A percentile compares a stretch with the other conserved stretches of the same genome.
Conservation (phyloP, 108 stramenopile species). For the Parmales sp. region DNA sequence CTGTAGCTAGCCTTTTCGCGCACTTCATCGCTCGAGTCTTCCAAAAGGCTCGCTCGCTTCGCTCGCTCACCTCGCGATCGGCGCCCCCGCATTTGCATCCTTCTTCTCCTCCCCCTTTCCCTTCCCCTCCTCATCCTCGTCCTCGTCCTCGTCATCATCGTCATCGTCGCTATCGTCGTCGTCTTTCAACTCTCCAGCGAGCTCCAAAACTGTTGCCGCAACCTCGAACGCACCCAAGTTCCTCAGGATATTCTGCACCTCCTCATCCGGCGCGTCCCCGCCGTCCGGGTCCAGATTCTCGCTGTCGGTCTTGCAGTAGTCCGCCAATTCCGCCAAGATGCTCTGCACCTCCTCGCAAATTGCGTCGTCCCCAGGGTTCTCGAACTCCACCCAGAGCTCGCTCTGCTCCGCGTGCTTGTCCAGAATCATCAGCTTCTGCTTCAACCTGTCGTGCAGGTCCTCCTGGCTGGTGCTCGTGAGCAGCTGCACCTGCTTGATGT, state of each 20-base stretch:
- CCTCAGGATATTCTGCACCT: conserved; percentile 15
- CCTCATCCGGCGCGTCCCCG: background rate
- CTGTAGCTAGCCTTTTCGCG: too few relatives aligned
- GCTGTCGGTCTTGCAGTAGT: background rate
- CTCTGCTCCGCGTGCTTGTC: conserved; percentile 19
- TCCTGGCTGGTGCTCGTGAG: conserved; percentile 1
- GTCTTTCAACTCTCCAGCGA: conserved; percentile 7
- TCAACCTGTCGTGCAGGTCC: background rate
- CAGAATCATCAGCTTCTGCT: conserved; percentile 10
- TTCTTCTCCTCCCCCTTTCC: background rate
- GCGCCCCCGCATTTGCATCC: background rate
- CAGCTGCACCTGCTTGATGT: conserved; percentile 14
- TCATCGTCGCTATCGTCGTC: conserved; percentile 10
- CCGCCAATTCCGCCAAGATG: conserved; percentile 13
- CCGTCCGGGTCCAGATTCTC: background rate
- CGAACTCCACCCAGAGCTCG: conserved; percentile 26
- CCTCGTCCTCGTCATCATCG: conserved; percentile 2
- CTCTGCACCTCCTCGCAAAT: conserved; percentile 11
- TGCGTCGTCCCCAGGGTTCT: conserved; percentile 5
- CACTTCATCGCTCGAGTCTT: too few relatives aligned
- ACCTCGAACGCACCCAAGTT: conserved; percentile 20
- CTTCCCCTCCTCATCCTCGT: background rate
- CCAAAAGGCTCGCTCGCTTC: too few relatives aligned
- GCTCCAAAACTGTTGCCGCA: conserved; percentile 2
- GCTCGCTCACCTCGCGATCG: too few relatives aligned